A percentile compares a stretch with the other conserved stretches of the same genome.
Evolutionary conservation across 192 early-diverging fungal genomes (phyloP).

Genomic region (Phlyctochytrium arcticum): DNA sequence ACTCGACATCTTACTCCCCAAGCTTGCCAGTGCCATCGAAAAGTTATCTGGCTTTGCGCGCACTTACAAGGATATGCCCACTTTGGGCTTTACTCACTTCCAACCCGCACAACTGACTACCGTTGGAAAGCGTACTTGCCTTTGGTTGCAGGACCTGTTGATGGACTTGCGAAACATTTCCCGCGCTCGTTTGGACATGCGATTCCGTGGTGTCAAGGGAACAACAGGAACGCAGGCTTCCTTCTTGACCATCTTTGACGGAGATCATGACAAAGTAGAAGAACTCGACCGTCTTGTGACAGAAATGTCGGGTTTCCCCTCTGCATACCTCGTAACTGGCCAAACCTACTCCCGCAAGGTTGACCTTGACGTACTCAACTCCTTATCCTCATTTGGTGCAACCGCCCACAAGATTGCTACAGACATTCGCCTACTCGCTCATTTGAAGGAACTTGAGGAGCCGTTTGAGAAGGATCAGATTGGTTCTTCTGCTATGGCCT

Average conservation of each 20-base stretch:
- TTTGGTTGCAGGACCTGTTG: constrained; percentile 96
- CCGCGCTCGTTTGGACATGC: constrained; percentile 81
- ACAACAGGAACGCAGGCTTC: constrained; percentile 99
- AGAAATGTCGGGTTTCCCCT: constrained; percentile 77
- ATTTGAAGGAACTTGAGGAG: constrained; percentile 97
- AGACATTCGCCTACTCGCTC: constrained; percentile 91
- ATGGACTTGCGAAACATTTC: constrained; percentile 94
- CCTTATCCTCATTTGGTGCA: constrained; percentile 88
- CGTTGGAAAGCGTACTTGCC: constrained; percentile 92
- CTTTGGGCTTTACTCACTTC: constrained; percentile 98
- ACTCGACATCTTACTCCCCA: constrained; percentile 84
- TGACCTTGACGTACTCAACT: constrained; percentile 84
- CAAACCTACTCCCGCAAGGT: constrained; percentile 99
- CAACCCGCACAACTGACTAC: constrained; percentile 98
- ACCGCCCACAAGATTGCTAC: constrained; percentile 96
- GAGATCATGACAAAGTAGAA: constrained; percentile 92
- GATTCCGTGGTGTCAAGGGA: constrained; percentile 95
- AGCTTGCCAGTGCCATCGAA: constrained; percentile 80
- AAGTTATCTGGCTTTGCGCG: constrained; percentile 75
- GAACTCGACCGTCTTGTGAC: constrained; percentile 86
- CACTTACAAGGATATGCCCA: constrained; percentile 79
- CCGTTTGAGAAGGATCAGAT: constrained; percentile 99
- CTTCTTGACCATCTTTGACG: constrained; percentile 91
- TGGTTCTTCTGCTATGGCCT: constrained; percentile 97
- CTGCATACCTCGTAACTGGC: constrained; percentile 87